Evolutionary conservation across 2,329 filamentous ascomycete species (phyloP), one percentile per base, ranked within the genome.

Genomic region (Penicillium sp.): DNA sequence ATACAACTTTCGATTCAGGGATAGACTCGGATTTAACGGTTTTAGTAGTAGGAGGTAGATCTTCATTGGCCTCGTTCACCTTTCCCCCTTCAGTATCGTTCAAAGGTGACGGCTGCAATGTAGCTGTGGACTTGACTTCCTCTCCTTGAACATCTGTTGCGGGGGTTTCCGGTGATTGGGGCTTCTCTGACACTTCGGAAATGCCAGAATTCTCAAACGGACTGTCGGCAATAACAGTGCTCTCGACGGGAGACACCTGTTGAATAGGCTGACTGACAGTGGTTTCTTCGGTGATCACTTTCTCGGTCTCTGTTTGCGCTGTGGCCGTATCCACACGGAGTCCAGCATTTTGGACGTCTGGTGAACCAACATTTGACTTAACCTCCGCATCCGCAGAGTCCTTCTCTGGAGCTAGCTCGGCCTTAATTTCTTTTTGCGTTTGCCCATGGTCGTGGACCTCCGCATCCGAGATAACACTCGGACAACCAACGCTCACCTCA

Each of bases 401-500:
- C n/a, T 46, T 41, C 32, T 39, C 27, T 27, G 32, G 18, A 4
- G 21, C 21, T 29, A 27, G 7, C 52, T 50, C 46, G 3, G 47
- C 21, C 6, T 15, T 44, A 2, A 27, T 32, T 27, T 51, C 52
- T 21, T 31, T 27, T n/a, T 29, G 27, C 6, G 41, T 27, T 9
- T 35, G 12, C 29, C 53, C 25, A 12, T 34, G 48, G 13, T 32
- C 41, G 4, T 47, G 44, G 32, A 39, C 32, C 8, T 56, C 52
- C 2, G 55, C 35, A 15, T 56, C 54, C 4, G 55, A 54, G 23
- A 49, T 31, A 16, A 64, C 39, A 38, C 57, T 66, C 5, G 59
- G 54, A 13, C 57, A 56, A 9, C 61, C 58, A 10, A 63, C 63
- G 18, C 52, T 55, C 25, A 60, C 38, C 10, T 60, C 61, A 35